Evolutionary conservation across 2,329 filamentous ascomycete species (phyloP).

Genomic region (Xylaria sp.): DNA sequence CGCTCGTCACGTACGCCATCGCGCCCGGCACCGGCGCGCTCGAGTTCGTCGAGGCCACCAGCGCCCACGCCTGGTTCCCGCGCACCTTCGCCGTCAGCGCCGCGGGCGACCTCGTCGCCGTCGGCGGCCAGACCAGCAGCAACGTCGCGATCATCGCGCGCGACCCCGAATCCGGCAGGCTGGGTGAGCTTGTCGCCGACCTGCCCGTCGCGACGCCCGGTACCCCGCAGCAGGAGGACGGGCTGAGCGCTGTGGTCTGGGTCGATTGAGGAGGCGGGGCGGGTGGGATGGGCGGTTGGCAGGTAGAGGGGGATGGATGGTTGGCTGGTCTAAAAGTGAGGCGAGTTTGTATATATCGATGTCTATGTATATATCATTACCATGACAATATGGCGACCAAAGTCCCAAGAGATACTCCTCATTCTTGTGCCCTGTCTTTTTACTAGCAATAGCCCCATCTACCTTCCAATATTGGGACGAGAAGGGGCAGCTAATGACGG

Average conservation of each 20-base stretch:
- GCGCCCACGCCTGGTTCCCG: slow-evolving; percentile 62
- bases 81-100: slow-evolving; percentile 65
- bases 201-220: slow-evolving; percentile 46
- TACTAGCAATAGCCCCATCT: too few species aligned
- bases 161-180: slow-evolving; percentile 55
- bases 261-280: slow-evolving; percentile 39
- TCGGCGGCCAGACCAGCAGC: slow-evolving; percentile 63
- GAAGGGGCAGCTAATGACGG: too few species aligned
- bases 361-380: neutral
- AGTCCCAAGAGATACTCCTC: too few species aligned
- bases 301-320: neutral
- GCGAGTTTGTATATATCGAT: neutral
- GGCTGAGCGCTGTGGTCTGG: slow-evolving; percentile 53
- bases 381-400: too few species aligned
- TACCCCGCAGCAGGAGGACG: slow-evolving; percentile 47
- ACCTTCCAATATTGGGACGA: too few species aligned
- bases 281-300: neutral
- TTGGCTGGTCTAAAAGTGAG: neutral
- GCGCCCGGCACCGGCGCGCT: slow-evolving; percentile 50
- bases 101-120: slow-evolving; percentile 61
- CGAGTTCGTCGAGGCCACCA: slow-evolving; percentile 55
- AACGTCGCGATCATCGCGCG: slow-evolving; percentile 61
- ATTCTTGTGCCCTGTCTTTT: too few species aligned
- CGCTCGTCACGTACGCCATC: slow-evolving; percentile 56
- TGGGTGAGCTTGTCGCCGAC: slow-evolving; percentile 51